Percentiles rank a stretch among this genome's conserved stretches.
Conservation (phyloP, 495 filamentous ascomycete genomes). For the Aspergillus campestris region DNA sequence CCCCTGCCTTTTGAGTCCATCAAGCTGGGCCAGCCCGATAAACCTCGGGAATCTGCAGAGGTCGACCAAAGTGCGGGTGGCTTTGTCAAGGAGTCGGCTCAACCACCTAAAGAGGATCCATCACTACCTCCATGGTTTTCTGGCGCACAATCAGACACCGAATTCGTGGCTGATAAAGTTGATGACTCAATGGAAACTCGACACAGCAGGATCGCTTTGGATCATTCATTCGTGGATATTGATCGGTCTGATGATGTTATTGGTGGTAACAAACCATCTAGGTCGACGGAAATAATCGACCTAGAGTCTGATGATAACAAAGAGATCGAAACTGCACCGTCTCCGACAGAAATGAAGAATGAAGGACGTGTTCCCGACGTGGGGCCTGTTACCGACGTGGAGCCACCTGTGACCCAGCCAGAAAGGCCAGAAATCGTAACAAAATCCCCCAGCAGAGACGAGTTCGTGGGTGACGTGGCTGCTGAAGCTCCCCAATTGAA, state of each 20-base stretch:
- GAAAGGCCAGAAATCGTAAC: conserved; percentile 1
- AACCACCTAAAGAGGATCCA: conserved; percentile 43
- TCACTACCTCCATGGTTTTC: conserved; percentile 86
- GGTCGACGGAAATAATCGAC: conserved; percentile 32
- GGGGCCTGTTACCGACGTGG: neutral
- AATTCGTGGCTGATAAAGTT: conserved; percentile 27
- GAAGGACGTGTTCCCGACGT: neutral
- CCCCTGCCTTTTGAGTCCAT: conserved; percentile 87
- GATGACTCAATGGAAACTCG: conserved; percentile 15
- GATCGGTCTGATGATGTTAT: conserved; percentile 37
- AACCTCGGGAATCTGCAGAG: conserved; percentile 14
- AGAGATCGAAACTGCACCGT: neutral
- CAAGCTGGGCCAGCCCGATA: conserved; percentile 54
- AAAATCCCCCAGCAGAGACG: neutral
- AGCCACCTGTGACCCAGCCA: neutral
- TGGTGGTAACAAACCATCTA: conserved; percentile 31
- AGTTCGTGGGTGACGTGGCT: no score
- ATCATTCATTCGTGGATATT: conserved; percentile 31
- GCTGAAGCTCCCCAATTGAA: no score
- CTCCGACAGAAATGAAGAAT: neutral
- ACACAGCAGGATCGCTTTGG: conserved; percentile 17
- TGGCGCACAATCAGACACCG: conserved; percentile 16
- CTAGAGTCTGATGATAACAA: conserved; percentile 21
- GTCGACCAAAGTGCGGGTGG: conserved; percentile 56
- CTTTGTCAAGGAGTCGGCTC: conserved; percentile 46